Evolutionary conservation across 2,329 filamentous ascomycete species (phyloP), one percentile per base, ranked within the genome.

Genomic region (Daldinia sp.): DNA sequence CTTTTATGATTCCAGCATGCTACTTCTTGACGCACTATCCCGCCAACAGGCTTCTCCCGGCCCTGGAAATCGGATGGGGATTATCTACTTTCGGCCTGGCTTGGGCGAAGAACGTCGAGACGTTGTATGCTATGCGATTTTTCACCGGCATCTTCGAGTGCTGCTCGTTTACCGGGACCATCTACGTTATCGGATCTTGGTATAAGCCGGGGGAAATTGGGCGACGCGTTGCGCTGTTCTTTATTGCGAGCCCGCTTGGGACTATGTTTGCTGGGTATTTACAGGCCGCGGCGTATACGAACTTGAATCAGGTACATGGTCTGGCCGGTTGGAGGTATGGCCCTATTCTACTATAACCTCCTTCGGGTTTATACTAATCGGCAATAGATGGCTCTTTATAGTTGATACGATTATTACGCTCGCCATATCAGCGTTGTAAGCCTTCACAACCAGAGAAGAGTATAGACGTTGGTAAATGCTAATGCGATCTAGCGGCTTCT

Each of bases 391-490:
- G 83, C 73, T 87, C 0, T 87, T 87, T 52, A 82, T 87, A 9
- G 84, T 88, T n/a, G 85, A 86, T 62, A 83, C 83, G 1, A 77
- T 85, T 21, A 86, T 87, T 69, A 85, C 82, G 1, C 76, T 87
- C 3, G 83, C 82, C 0, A 81, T 87, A 11, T 82, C 83, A 0
- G 61, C 86, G 3, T 73, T 84, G 65, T 64, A 47, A 51, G 63
- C 63, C 30, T 4, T 48, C 15, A 3, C 4, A 48, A 4, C 9
- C 7, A 30, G 0, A 19, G n/a, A 21, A 17, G 8, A 1, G n/a
- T 30, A 3, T 32, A 34, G 41, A 23, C 4, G 8, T 15, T 43
- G 7, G n/a, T n/a, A 5, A 25, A 27, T 29, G 13, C 27, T 66
- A 21, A 60, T 17, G 11, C 15, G 54, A 30, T 15, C 6, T 7